Base-by-base conservation (phyloP, 805 yeast genomes). In the Crinitomyces ghanaensis region DNA sequence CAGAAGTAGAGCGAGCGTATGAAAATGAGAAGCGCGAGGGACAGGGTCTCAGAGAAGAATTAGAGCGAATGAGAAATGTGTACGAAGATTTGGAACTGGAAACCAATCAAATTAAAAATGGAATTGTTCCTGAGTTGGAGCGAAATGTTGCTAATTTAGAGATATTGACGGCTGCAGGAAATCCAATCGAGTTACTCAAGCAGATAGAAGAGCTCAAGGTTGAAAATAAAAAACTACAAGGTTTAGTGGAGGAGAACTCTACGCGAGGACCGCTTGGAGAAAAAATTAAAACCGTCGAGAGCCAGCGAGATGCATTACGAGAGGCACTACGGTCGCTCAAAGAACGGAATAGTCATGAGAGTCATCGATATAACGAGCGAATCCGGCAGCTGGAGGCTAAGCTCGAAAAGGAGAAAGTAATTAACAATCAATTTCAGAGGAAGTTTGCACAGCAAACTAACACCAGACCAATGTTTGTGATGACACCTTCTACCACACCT, bases 251-350 rank as follows among this genome's bases (percentile, higher is more conserved):
- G 37, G 53, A 55, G 39, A 31, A 42, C 29, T 38, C 52, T 5
- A 48, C 46, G 7, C 39, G 48, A 13, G 59, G 59, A 4, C 56
- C 56, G 4, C 39, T 54, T 8, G 50, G 56, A n/a, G 57, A 53
- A 15, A 55, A 57, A 31, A 46, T 57, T 34, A 46, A 44, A 30
- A 41, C 47, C 3, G 52, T 56, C 16, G 57, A 52, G 27, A 19
- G 42, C 7, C 65, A 60, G 42, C 49, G 65, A 18, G 50, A 50
- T 24, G 65, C 59, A 8, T 45, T 60, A 17, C 53, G 61, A 32
- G 59, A 57, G 28, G 60, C 65, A 3, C 40, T 60, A 18, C 51
- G 64, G n/a, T 46, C 63, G 3, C 40, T 60, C 34, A 45, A 59
- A 9, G 63, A 57, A 34, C 52, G 63, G 21, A 56, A 59, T 33